phyloP scores from a whole-genome alignment of 805 yeast genomes.

The Blastobotrys americana region DNA sequence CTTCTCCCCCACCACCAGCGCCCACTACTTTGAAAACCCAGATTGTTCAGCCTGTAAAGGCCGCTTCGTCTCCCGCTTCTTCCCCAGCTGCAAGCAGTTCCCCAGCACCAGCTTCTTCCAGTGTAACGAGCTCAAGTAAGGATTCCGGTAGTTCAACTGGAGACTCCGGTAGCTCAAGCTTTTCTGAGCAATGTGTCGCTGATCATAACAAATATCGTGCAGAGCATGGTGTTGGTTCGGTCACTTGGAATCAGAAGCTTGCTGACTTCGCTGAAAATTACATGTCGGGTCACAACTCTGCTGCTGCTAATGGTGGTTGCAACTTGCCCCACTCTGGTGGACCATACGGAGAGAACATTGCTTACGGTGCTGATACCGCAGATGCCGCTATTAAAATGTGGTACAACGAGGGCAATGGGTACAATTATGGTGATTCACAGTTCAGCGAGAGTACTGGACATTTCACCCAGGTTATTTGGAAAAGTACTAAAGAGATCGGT shows the following conservation, averaged over 20 bases:
- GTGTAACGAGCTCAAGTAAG: conserved; percentile 12
- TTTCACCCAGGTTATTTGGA: conserved; percentile 79
- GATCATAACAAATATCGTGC: conserved; percentile 26
- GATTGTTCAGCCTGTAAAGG: no score
- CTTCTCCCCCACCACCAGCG: background rate
- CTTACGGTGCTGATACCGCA: conserved; percentile 55
- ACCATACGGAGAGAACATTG: conserved; percentile 72
- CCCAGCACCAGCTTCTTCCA: conserved; percentile 8
- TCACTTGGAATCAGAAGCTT: conserved; percentile 50
- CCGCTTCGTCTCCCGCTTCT: background rate
- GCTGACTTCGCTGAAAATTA: conserved; percentile 55
- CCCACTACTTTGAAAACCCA: background rate
- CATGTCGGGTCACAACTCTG: conserved; percentile 34
- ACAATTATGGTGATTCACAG: conserved; percentile 41
- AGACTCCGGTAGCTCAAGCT: conserved; percentile 12
- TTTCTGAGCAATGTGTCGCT: conserved; percentile 14
- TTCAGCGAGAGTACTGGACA: conserved; percentile 55
- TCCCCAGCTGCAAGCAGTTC: conserved; percentile 1
- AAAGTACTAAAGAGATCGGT: conserved; percentile 51
- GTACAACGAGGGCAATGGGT: conserved; percentile 57
- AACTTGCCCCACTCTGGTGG: conserved; percentile 60
- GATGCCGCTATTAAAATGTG: conserved; percentile 52
- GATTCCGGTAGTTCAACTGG: conserved; percentile 9
- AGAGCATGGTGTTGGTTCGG: conserved; percentile 26
- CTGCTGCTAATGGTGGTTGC: conserved; percentile 59